These are phyloP conservation scores for Rhynchosporium agropyri DNA, from an alignment of 2,329 filamentous ascomycete genomes.

Conservation along the genomic window DNA sequence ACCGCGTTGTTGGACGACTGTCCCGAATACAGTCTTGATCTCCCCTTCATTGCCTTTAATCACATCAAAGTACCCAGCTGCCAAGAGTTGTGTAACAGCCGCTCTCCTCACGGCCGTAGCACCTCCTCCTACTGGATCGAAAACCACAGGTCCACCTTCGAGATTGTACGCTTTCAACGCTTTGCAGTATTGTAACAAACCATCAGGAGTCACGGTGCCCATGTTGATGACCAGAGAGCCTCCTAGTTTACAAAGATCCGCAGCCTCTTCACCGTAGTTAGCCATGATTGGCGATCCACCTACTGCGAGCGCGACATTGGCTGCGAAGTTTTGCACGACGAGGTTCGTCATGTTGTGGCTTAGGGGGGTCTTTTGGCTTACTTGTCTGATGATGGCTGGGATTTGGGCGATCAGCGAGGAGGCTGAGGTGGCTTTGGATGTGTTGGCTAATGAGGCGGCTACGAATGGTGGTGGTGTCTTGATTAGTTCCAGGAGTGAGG, in stretches of 20 bases:
- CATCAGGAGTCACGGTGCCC: constrained; percentile 83
- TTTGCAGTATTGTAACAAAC: constrained; percentile 69
- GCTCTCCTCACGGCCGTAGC: constrained; percentile 74
- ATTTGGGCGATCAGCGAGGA: constrained; percentile 33
- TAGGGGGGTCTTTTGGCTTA: constrained; percentile 68
- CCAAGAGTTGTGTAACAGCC: constrained; percentile 72
- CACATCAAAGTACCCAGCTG: constrained; percentile 76
- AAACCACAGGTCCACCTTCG: constrained; percentile 72
- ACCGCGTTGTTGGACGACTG: constrained; percentile 69
- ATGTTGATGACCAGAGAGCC: constrained; percentile 90
- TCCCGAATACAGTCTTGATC: constrained; percentile 71
- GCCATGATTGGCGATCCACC: constrained; percentile 95
- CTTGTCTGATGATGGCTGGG: constrained; percentile 55
- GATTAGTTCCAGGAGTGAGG: constrained; percentile 60
- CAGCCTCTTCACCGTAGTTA: constrained; percentile 79
- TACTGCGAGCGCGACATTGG: constrained; percentile 82
- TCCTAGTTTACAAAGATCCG: constrained; percentile 75
- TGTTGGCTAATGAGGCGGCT: constrained; percentile 22
- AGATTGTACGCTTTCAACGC: constrained; percentile 82
- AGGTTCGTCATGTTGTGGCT: constrained; percentile 98
- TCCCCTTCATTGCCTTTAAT: constrained; percentile 96
- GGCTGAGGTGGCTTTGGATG: constrained; percentile 31
- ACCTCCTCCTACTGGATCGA: constrained; percentile 89
- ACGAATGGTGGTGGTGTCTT: constrained; percentile 38
- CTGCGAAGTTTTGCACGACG: constrained; percentile 93